Conservation (phyloP, 108 stramenopile genomes). For the Nitzschia sp. region DNA sequence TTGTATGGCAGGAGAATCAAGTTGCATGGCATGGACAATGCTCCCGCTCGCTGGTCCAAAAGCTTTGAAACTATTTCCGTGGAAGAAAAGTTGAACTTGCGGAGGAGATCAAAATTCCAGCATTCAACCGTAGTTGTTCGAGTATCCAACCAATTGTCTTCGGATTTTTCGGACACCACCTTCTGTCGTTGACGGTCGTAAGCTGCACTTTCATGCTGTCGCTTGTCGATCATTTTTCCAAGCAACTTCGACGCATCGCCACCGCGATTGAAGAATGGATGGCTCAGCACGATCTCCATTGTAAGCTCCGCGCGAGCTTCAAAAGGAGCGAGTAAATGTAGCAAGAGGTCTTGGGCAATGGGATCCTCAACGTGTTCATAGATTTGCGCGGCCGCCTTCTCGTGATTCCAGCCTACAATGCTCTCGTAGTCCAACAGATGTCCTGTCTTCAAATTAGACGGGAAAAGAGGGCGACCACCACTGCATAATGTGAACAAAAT, state of each 20-base stretch:
- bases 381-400: slow-evolving; percentile 34
- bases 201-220: slow-evolving; percentile 29
- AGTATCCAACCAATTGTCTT: slow-evolving; percentile 34
- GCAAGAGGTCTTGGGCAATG: slow-evolving; percentile 67
- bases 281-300: slow-evolving; percentile 47
- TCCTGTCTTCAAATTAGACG: slow-evolving; percentile 30
- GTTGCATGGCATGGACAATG: slow-evolving; percentile 32
- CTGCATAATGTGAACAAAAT: slow-evolving; percentile 61
- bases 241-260: not conserved
- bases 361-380: slow-evolving; percentile 59
- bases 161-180: slow-evolving; percentile 19
- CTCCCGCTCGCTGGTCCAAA: not conserved
- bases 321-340: slow-evolving; percentile 49
- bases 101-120: slow-evolving; percentile 49
- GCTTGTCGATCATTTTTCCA: slow-evolving; percentile 30
- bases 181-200: slow-evolving; percentile 25
- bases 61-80: slow-evolving; percentile 31
- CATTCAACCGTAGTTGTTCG: slow-evolving; percentile 34
- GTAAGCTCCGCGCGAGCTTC: slow-evolving; percentile 38
- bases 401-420: slow-evolving; percentile 38
- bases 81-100: slow-evolving; percentile 36
- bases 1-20: slow-evolving; percentile 51
- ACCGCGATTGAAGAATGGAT: slow-evolving; percentile 55
- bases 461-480: slow-evolving; percentile 65
- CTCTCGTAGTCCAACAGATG: slow-evolving; percentile 35